Percentiles rank a stretch among this genome's conserved stretches.
Evolutionary conservation across 441 rosid species (phyloP).

Genomic region (Erodium chrysanthum): DNA sequence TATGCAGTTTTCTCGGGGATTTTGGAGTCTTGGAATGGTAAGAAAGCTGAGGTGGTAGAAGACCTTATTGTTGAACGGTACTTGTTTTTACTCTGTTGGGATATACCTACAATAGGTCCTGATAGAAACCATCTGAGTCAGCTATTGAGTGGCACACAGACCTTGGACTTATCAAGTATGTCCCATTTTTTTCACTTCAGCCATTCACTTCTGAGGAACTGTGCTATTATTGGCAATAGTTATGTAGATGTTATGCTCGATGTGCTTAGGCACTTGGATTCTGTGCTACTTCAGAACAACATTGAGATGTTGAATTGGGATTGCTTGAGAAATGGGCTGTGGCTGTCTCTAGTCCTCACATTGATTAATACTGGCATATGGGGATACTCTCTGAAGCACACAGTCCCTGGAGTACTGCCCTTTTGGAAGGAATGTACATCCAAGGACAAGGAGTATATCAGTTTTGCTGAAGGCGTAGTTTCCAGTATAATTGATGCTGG

Average conservation of each 20-base stretch:
- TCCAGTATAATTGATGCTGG: constrained; percentile 52
- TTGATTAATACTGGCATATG: constrained; percentile 55
- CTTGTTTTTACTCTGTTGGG: constrained; percentile 76
- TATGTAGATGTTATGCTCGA: constrained; percentile 39
- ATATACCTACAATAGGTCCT: constrained; percentile 42
- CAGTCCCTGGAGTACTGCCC: constrained; percentile 39
- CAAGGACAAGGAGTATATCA: constrained; percentile 37
- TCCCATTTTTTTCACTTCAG: constrained; percentile 50
- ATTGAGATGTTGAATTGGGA: constrained; percentile 72
- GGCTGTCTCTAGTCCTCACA: constrained; percentile 72
- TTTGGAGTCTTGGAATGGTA: constrained; percentile 79
- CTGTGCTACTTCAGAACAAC: constrained; percentile 34
- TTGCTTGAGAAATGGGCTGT: constrained; percentile 70
- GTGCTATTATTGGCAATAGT: constrained; percentile 32
- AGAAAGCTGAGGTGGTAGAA: constrained; percentile 56
- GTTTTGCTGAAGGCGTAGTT: constrained; percentile 52
- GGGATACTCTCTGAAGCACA: constrained; percentile 39
- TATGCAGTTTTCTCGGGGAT: constrained; percentile 50
- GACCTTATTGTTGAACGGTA: constrained; percentile 93
- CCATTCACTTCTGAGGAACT: constrained; percentile 41
- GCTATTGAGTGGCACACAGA: constrained; percentile 31
- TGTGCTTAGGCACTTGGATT: constrained; percentile 44
- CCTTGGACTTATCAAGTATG: constrained; percentile 43
- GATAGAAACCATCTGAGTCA: constrained; percentile 34
- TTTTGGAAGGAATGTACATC: constrained; percentile 45